phyloP scores from a whole-genome alignment of 768 basidiomycete species.

The Leucosporidium creatinivorum region DNA sequence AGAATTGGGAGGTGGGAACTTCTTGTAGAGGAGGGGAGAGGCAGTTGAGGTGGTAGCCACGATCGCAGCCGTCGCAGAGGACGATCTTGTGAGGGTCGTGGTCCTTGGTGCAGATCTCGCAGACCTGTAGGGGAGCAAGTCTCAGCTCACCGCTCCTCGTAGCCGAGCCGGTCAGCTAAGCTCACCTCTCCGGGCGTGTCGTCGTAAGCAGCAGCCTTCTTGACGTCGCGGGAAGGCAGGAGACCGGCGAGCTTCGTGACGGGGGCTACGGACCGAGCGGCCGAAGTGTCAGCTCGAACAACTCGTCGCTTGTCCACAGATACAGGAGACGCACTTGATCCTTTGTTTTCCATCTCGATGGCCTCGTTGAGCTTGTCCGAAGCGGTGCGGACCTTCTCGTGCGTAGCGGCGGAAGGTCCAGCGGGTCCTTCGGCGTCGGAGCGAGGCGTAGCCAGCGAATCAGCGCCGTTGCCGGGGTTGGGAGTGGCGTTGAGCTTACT shows the following conservation, averaged over 20 bases:
- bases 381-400: constrained; percentile 31
- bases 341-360: constrained; percentile 17
- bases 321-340: not conserved
- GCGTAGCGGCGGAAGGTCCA: not conserved
- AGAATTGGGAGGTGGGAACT: constrained; percentile 94
- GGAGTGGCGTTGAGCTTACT: constrained; percentile 5
- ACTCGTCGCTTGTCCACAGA: not conserved
- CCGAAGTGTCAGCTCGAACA: not conserved
- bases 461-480: constrained; percentile 55
- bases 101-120: constrained; percentile 87
- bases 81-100: constrained; percentile 82
- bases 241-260: constrained; percentile 2
- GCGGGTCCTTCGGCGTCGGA: not conserved
- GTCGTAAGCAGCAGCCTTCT: not conserved
- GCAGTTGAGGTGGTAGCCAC: constrained; percentile 93
- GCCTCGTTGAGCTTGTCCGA: constrained; percentile 36
- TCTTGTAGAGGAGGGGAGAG: constrained; percentile 77
- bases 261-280: not conserved
- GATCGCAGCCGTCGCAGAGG: constrained; percentile 79
- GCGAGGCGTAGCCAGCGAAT: constrained; percentile 47
- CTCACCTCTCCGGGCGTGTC: constrained; percentile 20
- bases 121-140: constrained; percentile 46
- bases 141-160: not conserved
- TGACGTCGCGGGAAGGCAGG: not conserved
- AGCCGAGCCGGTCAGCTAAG: no score